Evolutionary conservation across 345 rosid genomes (phyloP).

Genomic region (Lepidium sativum): DNA sequence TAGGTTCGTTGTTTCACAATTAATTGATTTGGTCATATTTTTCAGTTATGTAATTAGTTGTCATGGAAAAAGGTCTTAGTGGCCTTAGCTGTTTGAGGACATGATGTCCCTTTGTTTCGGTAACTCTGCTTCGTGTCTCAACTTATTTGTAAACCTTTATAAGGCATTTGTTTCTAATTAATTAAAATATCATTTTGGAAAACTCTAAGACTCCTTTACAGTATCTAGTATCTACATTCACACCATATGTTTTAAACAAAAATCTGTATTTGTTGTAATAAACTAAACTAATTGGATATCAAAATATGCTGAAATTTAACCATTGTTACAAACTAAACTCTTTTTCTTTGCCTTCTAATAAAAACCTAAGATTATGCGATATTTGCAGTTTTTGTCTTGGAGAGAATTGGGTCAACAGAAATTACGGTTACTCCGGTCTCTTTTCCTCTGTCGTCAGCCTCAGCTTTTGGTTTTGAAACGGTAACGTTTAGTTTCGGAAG

Average conservation of each 20-base stretch:
- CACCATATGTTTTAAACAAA: neutral
- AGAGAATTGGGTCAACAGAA: conserved; percentile 5
- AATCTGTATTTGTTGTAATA: neutral
- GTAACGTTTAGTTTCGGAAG: conserved; percentile 32
- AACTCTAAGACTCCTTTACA: too few species aligned
- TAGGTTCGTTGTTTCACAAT: too few species aligned
- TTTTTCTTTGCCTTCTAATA: neutral
- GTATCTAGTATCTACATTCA: neutral
- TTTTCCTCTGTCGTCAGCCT: conserved; percentile 17
- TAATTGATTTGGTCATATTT: too few species aligned
- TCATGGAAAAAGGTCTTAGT: too few species aligned
- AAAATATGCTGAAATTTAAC: neutral
- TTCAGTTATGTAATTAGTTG: too few species aligned
- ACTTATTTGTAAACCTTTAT: too few species aligned
- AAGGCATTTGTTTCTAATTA: too few species aligned
- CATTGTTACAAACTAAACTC: conserved; percentile 4
- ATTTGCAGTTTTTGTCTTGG: conserved; percentile 23
- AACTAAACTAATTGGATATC: neutral
- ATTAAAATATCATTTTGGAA: too few species aligned
- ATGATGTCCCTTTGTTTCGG: too few species aligned
- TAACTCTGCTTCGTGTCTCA: too few species aligned
- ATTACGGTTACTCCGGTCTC: conserved; percentile 10
- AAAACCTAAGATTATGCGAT: conserved; percentile 14
- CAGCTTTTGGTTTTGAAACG: conserved; percentile 34
- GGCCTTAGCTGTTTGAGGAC: too few species aligned